Evolutionary conservation across 129 eudicot species (phyloP).

Genomic region (Gnaphalium uliginosum): DNA sequence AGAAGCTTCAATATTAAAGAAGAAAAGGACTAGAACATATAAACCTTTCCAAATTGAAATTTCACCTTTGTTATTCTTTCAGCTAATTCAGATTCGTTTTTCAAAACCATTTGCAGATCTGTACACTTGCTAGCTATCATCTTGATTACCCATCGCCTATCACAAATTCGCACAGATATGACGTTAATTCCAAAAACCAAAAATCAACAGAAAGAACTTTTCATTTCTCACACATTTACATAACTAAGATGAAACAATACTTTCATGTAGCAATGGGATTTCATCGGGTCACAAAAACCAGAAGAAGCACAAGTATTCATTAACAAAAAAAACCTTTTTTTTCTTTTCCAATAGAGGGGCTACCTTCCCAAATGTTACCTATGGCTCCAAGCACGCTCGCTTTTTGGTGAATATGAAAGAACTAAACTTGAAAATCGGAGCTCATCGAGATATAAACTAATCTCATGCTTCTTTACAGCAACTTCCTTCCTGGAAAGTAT

Average conservation of each 20-base stretch:
- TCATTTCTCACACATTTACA: neutral
- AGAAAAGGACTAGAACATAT: conserved; percentile 1
- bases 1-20: neutral
- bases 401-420: conserved; percentile 84
- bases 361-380: conserved; percentile 52
- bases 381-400: conserved; percentile 93
- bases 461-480: conserved; percentile 49
- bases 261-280: conserved; percentile 10
- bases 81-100: conserved; percentile 69
- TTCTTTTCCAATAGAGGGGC: conserved; percentile 27
- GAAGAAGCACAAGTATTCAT: conserved; percentile 4
- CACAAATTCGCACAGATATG: conserved; percentile 37
- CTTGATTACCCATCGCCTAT: conserved; percentile 97
- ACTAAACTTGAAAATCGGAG: conserved; percentile 63
- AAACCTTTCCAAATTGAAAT: conserved; percentile 23
- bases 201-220: neutral
- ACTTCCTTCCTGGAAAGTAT: conserved; percentile 65
- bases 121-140: conserved; percentile 61
- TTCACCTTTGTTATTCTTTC: conserved; percentile 75
- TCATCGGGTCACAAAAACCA: conserved; percentile 4
- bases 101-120: conserved; percentile 69
- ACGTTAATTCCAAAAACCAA: conserved; percentile 9
- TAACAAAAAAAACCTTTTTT: neutral
- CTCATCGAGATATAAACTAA: conserved; percentile 51
- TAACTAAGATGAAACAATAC: conserved; percentile 6